Percentiles rank a stretch among this genome's conserved stretches.
Evolutionary conservation across 2,329 filamentous ascomycete species (phyloP).

Genomic region (Didymella lethalis): DNA sequence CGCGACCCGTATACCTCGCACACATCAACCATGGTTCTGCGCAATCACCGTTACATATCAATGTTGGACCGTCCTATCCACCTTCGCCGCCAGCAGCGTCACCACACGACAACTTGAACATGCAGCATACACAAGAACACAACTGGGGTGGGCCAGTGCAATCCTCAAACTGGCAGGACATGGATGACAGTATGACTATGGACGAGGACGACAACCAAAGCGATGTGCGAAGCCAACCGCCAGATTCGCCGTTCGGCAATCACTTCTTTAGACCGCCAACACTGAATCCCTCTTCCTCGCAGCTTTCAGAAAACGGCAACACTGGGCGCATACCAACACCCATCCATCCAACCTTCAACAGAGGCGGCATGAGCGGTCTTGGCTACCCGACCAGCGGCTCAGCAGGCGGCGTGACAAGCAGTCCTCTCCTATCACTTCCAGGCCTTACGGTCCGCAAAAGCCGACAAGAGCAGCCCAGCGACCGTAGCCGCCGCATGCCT

Average conservation of each 20-base stretch:
- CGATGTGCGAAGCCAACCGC: conserved; percentile 46
- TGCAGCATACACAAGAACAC: background rate
- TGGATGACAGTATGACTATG: conserved; percentile 50
- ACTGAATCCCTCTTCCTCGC: conserved; percentile 43
- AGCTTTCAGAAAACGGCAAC: conserved; percentile 27
- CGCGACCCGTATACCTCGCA: conserved; percentile 34
- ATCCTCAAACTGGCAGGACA: conserved; percentile 31
- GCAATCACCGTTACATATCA: conserved; percentile 30
- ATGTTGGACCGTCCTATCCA: conserved; percentile 34
- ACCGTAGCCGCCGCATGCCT: conserved; percentile 48
- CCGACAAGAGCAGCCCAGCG: conserved; percentile 29
- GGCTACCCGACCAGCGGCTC: conserved; percentile 42
- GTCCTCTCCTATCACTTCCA: conserved; percentile 25
- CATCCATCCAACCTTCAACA: conserved; percentile 50
- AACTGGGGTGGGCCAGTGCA: conserved; percentile 27
- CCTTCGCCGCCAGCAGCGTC: conserved; percentile 40
- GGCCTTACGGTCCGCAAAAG: conserved; percentile 33
- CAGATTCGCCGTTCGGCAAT: conserved; percentile 44
- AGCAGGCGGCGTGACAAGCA: conserved; percentile 34
- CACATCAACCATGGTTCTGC: conserved; percentile 31
- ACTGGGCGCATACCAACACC: conserved; percentile 51
- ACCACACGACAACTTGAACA: conserved; percentile 37
- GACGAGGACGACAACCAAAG: conserved; percentile 47
- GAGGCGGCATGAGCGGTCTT: conserved; percentile 38
- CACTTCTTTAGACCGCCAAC: conserved; percentile 46